Evolutionary conservation across 2,329 filamentous ascomycete species (phyloP), one percentile per base, ranked within the genome.

Genomic region (Chaetothyriales sp.): DNA sequence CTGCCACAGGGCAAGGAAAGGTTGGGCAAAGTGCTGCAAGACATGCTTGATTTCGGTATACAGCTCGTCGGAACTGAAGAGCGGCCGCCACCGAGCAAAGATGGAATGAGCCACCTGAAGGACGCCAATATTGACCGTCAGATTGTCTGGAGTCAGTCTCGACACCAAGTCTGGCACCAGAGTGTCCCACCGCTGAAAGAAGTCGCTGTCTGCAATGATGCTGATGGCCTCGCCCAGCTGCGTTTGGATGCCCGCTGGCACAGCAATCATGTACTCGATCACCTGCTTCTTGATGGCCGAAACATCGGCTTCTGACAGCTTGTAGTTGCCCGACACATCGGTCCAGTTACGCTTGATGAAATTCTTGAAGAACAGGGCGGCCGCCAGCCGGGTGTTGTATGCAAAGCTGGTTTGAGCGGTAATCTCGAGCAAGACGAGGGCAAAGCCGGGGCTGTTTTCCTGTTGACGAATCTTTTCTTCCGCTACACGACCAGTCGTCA

Each of bases 41-140:
- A 98, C 93, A 71, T 98, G 92, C 68, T 95, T 92, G 72, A 98
- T 93, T 70, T 98, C 92, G 36, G 80, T 84, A 67, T 88, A 98
- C 9, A 98, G 79, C 48, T 85, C 87, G 67, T 98, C 87, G 44
- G 89, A 95, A 55, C 85, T 81, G 71, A 94, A 95, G 43, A 98
- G 75, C 7, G 92, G 93, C 57, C 92, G 79, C 92, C 92, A 98
- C 66, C 92, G 77, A 65, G 84, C 86, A 71, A 96, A 98, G 61
- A 98, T 96, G 47, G 92, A 96, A 70, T 98, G 92, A 60, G 93
- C 93, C 44, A 98, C 92, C 69, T 95, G 88, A 54, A 98, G 74
- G 18, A 98, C 92, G 58, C 92, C 93, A 61, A 89, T 86, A 68
- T 96, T 98, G 65, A 88, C 76, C 58, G 83, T 81, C 53, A 83